phyloP scores from a whole-genome alignment of 805 yeast genomes.

The Starmerella potacharoeniae region DNA sequence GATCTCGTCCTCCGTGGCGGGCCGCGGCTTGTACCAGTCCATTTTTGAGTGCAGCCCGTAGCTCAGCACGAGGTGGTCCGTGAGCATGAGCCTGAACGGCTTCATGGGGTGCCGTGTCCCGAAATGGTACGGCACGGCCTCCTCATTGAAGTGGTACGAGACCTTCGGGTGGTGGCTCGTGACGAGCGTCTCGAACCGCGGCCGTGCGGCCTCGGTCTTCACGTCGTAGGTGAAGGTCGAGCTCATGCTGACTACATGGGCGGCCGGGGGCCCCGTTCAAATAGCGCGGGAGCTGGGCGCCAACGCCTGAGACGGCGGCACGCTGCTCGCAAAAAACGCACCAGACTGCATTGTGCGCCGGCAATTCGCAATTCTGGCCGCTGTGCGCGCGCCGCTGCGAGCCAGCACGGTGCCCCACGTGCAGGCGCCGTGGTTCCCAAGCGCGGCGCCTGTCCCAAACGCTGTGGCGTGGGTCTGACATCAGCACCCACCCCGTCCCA shows the following conservation, averaged over 20 bases:
- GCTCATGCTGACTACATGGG: slow-evolving; percentile 4
- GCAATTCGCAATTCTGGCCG: background rate
- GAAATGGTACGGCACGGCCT: slow-evolving; percentile 70
- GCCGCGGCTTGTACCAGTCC: slow-evolving; percentile 78
- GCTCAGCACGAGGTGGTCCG: slow-evolving; percentile 79
- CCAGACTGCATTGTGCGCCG: background rate
- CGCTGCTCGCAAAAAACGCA: too few relatives aligned
- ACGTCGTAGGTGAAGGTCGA: slow-evolving; percentile 30
- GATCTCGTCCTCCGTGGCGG: slow-evolving; percentile 73
- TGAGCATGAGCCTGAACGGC: slow-evolving; percentile 84
- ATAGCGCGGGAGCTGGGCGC: background rate
- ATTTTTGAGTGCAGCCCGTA: slow-evolving; percentile 78
- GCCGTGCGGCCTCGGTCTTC: slow-evolving; percentile 35
- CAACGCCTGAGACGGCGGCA: background rate
- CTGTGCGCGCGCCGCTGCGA: background rate
- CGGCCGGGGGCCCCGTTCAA: background rate
- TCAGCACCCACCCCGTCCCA: background rate
- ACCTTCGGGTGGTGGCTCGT: slow-evolving; percentile 33
- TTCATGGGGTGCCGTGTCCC: slow-evolving; percentile 98
- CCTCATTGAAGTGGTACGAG: slow-evolving; percentile 79
- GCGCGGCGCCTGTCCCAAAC: too few relatives aligned
- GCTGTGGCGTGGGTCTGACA: background rate
- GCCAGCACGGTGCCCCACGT: background rate
- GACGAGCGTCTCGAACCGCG: slow-evolving; percentile 31
- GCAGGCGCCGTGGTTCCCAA: background rate